Base-by-base conservation (phyloP, 2,329 filamentous ascomycete species). In the Bipolaris sorokiniana region DNA sequence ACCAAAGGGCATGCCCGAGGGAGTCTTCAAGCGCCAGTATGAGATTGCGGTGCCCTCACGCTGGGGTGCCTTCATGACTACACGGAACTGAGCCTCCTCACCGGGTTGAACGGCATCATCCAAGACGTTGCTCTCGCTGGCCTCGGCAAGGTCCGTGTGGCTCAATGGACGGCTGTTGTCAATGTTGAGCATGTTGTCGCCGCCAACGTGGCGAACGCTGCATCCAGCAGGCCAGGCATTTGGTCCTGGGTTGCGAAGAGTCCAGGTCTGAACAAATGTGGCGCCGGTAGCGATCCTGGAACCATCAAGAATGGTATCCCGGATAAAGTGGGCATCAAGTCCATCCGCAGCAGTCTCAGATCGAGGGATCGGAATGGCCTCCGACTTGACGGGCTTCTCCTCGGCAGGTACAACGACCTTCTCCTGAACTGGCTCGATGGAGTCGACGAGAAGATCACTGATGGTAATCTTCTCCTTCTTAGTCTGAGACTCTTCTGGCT, bases 101-200 rank as follows among this genome's bases (percentile, higher is more conserved):
- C 91, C 92, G 36, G 90, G 87, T 50, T 85, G 83, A 37, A 98
- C 83, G 18, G 88, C 78, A 23, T 83, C 81, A 59, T 86, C 85
- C 74, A 91, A 87, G 54, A 90, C 84, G 50, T 92, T 95, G 73
- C 91, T 96, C 81, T 95, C 90, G 53, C 88, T 91, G 51, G 93
- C 92, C 33, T 87, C 87, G 36, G 88, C 85, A 56, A 97, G 87
- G 66, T 93, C 88, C 37, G 84, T 83, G 54, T 92, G 86, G 65
- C 89, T 90, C n/a, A 90, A 88, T 22, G 92, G 90, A 69, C 90
- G 90, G 60, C 84, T 84, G 49, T 90, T 87, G 75, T 97, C 91
- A 52, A 97, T 85, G 65, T 93, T 90, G 68, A 96, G 91, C 95
- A 99, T 98, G 79, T 94, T 92, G 76, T 98, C 94, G 48, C 95